Evolutionary conservation across 1,284 basidiomycete genomes (phyloP).

Genomic region (Lentinus polychrous): DNA sequence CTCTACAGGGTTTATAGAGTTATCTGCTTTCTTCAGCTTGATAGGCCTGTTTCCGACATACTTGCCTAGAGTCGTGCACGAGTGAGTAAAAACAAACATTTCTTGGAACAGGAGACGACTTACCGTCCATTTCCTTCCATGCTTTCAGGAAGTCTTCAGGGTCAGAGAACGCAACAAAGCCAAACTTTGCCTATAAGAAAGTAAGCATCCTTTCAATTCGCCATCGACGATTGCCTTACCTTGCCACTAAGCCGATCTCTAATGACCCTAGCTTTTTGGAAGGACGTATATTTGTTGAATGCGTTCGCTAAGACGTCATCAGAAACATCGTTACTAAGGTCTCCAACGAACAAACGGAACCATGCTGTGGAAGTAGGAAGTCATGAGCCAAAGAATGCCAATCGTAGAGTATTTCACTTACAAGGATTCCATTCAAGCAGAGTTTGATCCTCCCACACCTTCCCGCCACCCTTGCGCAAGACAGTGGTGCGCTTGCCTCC

Average conservation of each 20-base stretch:
- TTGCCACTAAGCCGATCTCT: constrained; percentile 87
- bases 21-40: constrained; percentile 85
- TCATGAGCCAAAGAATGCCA: constrained; percentile 5
- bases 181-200: constrained; percentile 78
- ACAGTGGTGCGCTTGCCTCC: constrained; percentile 94
- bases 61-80: constrained; percentile 56
- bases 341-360: constrained; percentile 97
- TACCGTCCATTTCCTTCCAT: constrained; percentile 99
- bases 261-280: constrained; percentile 92
- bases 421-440: constrained; percentile 97
- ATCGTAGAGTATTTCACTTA: constrained; percentile 35
- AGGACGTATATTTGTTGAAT: constrained; percentile 89
- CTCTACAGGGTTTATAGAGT: constrained; percentile 83
- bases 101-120: constrained; percentile 20
- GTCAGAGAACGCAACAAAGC: constrained; percentile 96
- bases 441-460: constrained; percentile 97
- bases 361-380: constrained; percentile 64
- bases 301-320: constrained; percentile 91
- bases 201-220: constrained; percentile 1
- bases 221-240: constrained; percentile 34
- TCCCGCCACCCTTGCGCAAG: constrained; percentile 88
- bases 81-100: constrained; percentile 1
- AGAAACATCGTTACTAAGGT: constrained; percentile 96
- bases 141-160: constrained; percentile 98
- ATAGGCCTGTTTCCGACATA: constrained; percentile 95